Evolutionary conservation across 2,329 filamentous ascomycete genomes (phyloP).

Genomic region (Hortaea werneckii): DNA sequence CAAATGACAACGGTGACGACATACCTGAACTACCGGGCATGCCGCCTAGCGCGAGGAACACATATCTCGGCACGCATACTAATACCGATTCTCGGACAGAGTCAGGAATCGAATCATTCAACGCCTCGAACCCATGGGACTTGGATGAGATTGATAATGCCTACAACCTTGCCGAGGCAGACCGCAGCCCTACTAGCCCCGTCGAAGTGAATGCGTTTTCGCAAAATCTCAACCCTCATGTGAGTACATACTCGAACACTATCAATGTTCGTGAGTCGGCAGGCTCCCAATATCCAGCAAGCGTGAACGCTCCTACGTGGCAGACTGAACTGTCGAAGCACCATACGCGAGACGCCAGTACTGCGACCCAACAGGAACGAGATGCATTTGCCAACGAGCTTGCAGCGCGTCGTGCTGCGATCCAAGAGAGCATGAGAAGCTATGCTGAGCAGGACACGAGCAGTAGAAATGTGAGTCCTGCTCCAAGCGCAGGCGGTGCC

Average conservation of each 20-base stretch:
- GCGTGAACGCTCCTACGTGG: constrained; percentile 28
- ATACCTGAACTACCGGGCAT: constrained; percentile 14
- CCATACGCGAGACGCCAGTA: constrained; percentile 41
- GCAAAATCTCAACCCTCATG: constrained; percentile 1
- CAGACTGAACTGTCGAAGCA: constrained; percentile 38
- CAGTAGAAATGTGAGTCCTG: constrained; percentile 25
- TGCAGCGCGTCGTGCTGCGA: constrained; percentile 57
- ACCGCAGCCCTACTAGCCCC: constrained; percentile 9
- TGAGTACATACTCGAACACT: constrained; percentile 2
- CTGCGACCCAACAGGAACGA: constrained; percentile 45
- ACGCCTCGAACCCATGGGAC: constrained; percentile 46
- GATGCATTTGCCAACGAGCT: constrained; percentile 67
- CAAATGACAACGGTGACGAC: constrained; percentile 28
- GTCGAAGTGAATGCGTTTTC: constrained; percentile 4
- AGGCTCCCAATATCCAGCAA: constrained; percentile 7
- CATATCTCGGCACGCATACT: constrained; percentile 8
- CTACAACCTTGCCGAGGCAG: constrained; percentile 1
- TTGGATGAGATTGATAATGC: constrained; percentile 39
- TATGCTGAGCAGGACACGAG: constrained; percentile 53
- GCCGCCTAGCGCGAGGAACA: constrained; percentile 9
- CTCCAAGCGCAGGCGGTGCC: constrained; percentile 26
- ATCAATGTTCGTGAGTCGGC: constrained; percentile 11
- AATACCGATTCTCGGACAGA: constrained; percentile 30
- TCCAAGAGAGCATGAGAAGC: constrained; percentile 63
- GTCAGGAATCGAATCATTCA: constrained; percentile 31